A percentile compares a stretch with the other conserved stretches of the same genome.
Conservation (phyloP, 176 grass and related monocot species). For the Oryza brachyantha region DNA sequence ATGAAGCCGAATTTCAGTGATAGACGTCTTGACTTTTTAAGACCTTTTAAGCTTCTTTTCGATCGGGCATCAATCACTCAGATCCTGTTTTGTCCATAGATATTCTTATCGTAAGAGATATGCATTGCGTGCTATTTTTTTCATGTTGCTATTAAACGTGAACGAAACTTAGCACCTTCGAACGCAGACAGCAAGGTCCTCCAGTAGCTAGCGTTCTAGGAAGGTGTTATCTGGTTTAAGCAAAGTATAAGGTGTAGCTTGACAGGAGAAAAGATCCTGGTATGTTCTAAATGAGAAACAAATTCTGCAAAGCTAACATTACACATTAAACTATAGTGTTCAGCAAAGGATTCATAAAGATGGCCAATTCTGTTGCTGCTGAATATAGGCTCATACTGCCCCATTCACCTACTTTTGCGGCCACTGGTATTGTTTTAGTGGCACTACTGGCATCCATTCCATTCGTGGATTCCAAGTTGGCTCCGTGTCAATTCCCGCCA, state of each 20-base stretch:
- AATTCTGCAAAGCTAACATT: neutral
- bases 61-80: neutral
- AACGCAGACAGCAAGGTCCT: neutral
- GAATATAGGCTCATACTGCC: neutral
- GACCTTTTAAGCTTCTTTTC: neutral
- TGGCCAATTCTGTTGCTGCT: neutral
- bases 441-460: neutral
- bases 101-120: neutral
- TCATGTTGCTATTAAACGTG: neutral
- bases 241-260: neutral
- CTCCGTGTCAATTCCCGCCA: conserved; percentile 29
- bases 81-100: neutral
- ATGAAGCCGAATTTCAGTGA: conserved; percentile 8
- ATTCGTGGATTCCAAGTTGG: conserved; percentile 47
- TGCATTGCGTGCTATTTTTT: neutral
- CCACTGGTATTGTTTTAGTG: neutral
- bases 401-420: conserved; percentile 6
- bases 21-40: neutral
- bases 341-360: conserved; percentile 5
- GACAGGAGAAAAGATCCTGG: conserved; percentile 5
- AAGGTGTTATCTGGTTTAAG: neutral
- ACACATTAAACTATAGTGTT: neutral
- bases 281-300: neutral
- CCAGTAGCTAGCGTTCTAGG: neutral
- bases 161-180: neutral